These are phyloP conservation scores for Didymosphaeria variabile DNA, from an alignment of 2,329 filamentous ascomycete species.

Conservation along the genomic window DNA sequence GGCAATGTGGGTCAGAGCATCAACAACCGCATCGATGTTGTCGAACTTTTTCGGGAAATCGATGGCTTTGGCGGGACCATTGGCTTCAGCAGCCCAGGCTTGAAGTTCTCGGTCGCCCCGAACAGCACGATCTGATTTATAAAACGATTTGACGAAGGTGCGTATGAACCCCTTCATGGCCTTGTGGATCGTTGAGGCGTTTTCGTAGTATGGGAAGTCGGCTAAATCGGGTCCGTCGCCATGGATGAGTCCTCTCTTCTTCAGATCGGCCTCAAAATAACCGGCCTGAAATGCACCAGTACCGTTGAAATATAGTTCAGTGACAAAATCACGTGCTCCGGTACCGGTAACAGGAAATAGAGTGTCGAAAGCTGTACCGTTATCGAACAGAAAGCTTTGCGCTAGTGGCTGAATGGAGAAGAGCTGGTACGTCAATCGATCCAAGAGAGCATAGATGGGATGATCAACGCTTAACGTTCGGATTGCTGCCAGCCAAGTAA, in stretches of 20 bases:
- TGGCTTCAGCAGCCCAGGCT: constrained; percentile 49
- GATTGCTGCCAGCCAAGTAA: constrained; percentile 56
- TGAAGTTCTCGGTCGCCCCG: constrained; percentile 54
- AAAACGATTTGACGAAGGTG: constrained; percentile 57
- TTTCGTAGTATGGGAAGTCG: constrained; percentile 57
- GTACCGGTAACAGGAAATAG: constrained; percentile 44
- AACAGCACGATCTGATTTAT: constrained; percentile 46
- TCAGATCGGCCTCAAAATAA: constrained; percentile 53
- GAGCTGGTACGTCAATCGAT: constrained; percentile 23
- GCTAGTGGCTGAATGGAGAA: constrained; percentile 35
- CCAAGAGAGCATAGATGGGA: constrained; percentile 52
- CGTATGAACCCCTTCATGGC: constrained; percentile 52
- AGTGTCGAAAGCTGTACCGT: constrained; percentile 43
- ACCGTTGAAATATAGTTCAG: constrained; percentile 22
- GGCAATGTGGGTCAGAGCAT: constrained; percentile 14
- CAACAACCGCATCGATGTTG: constrained; percentile 1
- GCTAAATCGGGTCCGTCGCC: constrained; percentile 49
- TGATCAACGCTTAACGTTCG: constrained; percentile 58
- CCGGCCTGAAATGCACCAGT: constrained; percentile 48
- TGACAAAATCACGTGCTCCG: constrained; percentile 40
- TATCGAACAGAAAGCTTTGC: constrained; percentile 35
- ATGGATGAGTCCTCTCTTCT: constrained; percentile 54
- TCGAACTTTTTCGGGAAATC: constrained; percentile 14
- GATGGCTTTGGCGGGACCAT: constrained; percentile 12
- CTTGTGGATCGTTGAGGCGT: constrained; percentile 50